Conservation (phyloP, 2,329 filamentous ascomycete species). For the Diaporthe citri region DNA sequence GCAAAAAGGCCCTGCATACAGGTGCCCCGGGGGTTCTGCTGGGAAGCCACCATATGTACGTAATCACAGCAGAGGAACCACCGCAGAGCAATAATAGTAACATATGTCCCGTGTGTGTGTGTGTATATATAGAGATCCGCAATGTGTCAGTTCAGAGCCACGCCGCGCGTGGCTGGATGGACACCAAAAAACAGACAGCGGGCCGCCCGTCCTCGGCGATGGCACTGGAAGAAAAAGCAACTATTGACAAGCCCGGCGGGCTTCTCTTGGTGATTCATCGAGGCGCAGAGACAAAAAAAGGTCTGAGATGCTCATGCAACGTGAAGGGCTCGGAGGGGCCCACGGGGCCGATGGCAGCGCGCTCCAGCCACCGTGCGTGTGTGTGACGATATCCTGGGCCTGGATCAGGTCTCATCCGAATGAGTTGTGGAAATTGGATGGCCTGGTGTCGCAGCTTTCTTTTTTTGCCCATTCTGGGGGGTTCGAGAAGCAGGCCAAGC, state of each 20-base stretch:
- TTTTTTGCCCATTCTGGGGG: conserved; percentile 26
- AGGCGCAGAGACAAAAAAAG: neutral
- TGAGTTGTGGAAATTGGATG: conserved; percentile 8
- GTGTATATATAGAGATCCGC: neutral
- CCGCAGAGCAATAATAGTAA: neutral
- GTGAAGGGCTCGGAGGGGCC: neutral
- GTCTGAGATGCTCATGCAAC: neutral
- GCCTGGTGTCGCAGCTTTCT: neutral
- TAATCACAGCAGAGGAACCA: conserved; percentile 6
- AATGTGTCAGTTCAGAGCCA: neutral
- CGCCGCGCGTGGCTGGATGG: neutral
- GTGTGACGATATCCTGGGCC: neutral
- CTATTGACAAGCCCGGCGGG: conserved; percentile 15
- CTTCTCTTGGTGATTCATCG: conserved; percentile 20
- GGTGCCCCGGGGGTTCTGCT: neutral
- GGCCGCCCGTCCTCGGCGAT: neutral
- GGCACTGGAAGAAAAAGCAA: neutral
- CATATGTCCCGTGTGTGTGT: neutral
- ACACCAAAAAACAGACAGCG: neutral
- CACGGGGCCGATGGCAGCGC: conserved; percentile 6
- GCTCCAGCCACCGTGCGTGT: neutral
- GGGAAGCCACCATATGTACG: neutral
- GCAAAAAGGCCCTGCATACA: neutral
- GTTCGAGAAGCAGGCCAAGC: neutral
- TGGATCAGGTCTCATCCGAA: conserved; percentile 8